phyloP scores from a whole-genome alignment of 169 alveolate genomes.

The Plasmodium malariae region DNA sequence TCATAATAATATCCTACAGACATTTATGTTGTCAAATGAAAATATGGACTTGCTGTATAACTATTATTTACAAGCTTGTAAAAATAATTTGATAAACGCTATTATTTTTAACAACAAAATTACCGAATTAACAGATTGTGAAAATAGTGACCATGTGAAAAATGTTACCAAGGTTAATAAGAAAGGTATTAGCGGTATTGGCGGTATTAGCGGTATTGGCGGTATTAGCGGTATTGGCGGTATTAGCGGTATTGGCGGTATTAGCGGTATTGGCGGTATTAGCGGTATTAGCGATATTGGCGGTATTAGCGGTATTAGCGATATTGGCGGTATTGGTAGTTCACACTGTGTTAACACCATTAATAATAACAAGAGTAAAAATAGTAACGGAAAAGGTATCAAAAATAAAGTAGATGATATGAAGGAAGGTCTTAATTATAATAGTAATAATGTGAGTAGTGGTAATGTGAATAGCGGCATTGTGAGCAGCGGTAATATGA shows the following conservation, averaged over 20 bases:
- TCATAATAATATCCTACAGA: not conserved
- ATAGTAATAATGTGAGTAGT: not conserved
- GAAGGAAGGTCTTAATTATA: not conserved
- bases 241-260: not conserved
- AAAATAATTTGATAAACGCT: constrained; percentile 9
- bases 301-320: not conserved
- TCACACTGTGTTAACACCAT: not conserved
- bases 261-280: not conserved
- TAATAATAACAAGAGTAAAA: not conserved
- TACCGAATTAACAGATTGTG: not conserved
- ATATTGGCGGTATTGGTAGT: not conserved
- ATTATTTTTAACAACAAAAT: not conserved
- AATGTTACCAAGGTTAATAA: not conserved
- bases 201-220: not conserved
- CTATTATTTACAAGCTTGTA: constrained; percentile 24
- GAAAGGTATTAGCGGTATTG: not conserved
- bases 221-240: too few species aligned
- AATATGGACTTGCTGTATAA: constrained; percentile 27
- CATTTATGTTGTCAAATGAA: constrained; percentile 16
- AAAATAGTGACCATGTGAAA: not conserved
- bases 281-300: too few species aligned
- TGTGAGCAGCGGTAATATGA: not conserved
- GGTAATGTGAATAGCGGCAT: not conserved
- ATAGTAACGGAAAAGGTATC: too few species aligned
- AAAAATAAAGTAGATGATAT: not conserved